Base-by-base conservation (phyloP, 2,329 filamentous ascomycete species). In the Verticillium tricorpus region DNA sequence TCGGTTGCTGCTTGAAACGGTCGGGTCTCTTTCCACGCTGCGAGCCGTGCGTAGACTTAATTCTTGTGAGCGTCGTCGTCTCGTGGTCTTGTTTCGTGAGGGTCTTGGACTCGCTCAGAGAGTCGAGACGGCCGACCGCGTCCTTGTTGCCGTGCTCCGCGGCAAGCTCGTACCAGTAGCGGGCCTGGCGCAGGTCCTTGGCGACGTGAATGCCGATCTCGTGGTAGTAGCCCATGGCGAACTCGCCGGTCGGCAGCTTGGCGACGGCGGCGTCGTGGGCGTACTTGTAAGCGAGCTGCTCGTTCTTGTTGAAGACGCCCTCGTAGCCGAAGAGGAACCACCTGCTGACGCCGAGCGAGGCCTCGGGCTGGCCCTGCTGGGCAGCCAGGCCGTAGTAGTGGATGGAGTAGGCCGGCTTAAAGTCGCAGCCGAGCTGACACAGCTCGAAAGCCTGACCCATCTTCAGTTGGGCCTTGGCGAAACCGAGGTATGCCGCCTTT, bases 311-410 rank as follows among this genome's bases (percentile, higher is more conserved):
- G 71, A 99, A 97, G 7, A 96, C 83, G 25, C 89, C 90, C 67
- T 98, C 94, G 67, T 95, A 93, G 2, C 95, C 95, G 70, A 96
- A 98, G 32, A 99, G 82, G 72, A 98, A 99, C 95, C 95, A 99
- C 76, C 97, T 95, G 76, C 94, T 98, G 64, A 99, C 93, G 32
- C 94, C 93, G 77, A 99, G 90, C 63, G 97, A 93, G 0, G 94
- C 95, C 73, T 99, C 95, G 0, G 93, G 83, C 69, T 98, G 93
- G 19, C 93, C 94, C 77, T 98, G 95, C 66, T 91, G 89, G 14
- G 95, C 91, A 25, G 95, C 94, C 35, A 99, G 83, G 40, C 92
- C 92, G 71, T 98, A 97, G 79, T 99, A 99, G 73, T 99, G 95
- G 60, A 99, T 78, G 1, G 94, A 98, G 62, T 96, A 84, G 0